phyloP scores from a whole-genome alignment of 345 rosid species.

The Atalantia buxifolia region DNA sequence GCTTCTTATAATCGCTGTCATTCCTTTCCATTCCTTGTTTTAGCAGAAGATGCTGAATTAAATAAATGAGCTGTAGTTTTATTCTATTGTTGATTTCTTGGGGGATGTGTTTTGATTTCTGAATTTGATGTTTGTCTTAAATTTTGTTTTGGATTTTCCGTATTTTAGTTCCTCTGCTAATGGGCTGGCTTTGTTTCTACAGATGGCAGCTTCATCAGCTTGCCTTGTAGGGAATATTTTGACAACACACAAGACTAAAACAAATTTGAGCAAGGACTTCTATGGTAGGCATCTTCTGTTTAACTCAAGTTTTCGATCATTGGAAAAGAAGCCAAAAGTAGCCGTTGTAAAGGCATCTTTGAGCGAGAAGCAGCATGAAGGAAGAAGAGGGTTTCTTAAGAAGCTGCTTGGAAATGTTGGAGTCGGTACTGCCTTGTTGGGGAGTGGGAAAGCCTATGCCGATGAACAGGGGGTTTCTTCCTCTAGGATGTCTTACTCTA shows the following conservation, averaged over 20 bases:
- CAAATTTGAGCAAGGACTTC: conserved; percentile 33
- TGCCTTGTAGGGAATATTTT: conserved; percentile 69
- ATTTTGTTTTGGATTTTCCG: neutral
- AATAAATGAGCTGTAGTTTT: neutral
- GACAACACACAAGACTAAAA: conserved; percentile 34
- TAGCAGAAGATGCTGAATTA: neutral
- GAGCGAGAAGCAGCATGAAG: conserved; percentile 44
- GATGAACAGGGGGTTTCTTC: conserved; percentile 95
- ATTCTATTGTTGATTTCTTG: neutral
- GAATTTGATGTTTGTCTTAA: neutral
- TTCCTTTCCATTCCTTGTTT: neutral
- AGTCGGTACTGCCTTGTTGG: conserved; percentile 54
- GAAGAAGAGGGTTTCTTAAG: conserved; percentile 77
- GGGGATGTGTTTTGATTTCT: neutral
- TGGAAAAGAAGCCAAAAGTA: conserved; percentile 35
- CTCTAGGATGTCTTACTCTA: conserved; percentile 96
- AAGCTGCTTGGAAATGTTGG: conserved; percentile 65
- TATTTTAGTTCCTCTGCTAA: neutral
- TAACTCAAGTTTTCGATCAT: conserved; percentile 29
- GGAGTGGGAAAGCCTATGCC: conserved; percentile 71
- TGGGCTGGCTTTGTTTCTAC: neutral
- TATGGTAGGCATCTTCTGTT: conserved; percentile 34
- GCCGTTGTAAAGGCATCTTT: conserved; percentile 48
- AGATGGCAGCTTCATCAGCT: conserved; percentile 80
- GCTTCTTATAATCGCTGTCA: neutral